Base-by-base conservation (phyloP, 768 basidiomycete species). In the Lentinula edodes region DNA sequence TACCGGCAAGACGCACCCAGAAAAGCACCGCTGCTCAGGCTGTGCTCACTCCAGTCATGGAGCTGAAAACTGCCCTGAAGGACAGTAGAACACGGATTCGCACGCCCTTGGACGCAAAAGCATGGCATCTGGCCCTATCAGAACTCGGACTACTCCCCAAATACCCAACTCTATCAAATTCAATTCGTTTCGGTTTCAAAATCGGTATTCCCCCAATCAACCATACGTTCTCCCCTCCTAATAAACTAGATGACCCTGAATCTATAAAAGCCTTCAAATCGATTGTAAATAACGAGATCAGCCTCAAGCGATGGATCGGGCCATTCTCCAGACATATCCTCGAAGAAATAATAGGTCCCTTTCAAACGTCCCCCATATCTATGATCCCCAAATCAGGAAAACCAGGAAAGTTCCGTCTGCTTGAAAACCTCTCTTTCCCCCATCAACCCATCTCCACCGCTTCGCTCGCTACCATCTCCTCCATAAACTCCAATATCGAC, bases 341-440 rank as follows among this genome's bases (percentile, higher is more conserved):
- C 0, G 74, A 78, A 58, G 0, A 2, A 0, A 50, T 70, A 23
- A 61, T 79, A 6, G 76, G 78, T 0, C 75, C 71, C 0, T 79
- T 80, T 58, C 78, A 79, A 57, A 60, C 67, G 2, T 78, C 74
- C 0, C 76, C 77, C 0, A 62, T 77, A 1, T 71, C 63, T 1
- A 52, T 79, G 9, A 70, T 78, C 3, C 76, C 73, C 0, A 80
- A 81, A 36, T 61, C 72, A 0, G 69, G 71, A 0, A 74, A 72
- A 35, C 70, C 70, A 0, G 70, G 66, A 0, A 75, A 74, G 54
- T 78, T 66, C 51, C 60, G 72, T 0, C 61, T 71, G 6, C 66
- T 81, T 1, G 77, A 80, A n/a, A 76, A 80, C 52, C 67, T 77
- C n/a, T 78, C 76, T 0, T 69, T 66, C 39, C 75, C 74, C 0